Percentiles rank a stretch among this genome's conserved stretches.
Evolutionary conservation across 306 rosid species (phyloP).

Genomic region (Citrullus colocynthis): DNA sequence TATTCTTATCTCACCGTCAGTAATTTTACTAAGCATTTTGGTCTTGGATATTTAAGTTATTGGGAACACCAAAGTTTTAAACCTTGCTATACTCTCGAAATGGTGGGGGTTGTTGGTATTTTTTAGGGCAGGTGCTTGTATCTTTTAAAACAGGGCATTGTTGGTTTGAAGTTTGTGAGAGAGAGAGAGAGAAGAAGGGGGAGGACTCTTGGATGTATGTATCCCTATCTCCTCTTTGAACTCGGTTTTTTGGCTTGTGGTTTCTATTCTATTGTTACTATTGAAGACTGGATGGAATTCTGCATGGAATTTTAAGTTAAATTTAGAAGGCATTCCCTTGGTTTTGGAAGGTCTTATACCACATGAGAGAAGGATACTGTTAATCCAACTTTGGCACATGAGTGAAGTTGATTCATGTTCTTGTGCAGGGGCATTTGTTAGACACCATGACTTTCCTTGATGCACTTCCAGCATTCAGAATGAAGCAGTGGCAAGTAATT

Average conservation of each 20-base stretch:
- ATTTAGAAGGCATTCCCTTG: neutral
- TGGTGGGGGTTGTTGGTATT: too few species aligned
- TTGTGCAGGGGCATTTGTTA: constrained; percentile 50
- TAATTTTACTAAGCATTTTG: neutral
- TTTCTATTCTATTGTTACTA: neutral
- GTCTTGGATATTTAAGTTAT: neutral
- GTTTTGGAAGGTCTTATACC: neutral
- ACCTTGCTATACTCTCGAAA: too few species aligned
- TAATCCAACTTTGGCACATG: neutral
- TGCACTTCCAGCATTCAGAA: constrained; percentile 72
- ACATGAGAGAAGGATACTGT: neutral
- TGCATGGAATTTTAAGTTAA: neutral
- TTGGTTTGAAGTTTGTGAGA: too few species aligned
- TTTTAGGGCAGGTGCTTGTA: too few species aligned
- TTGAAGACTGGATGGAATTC: neutral
- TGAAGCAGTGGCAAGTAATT: constrained; percentile 82
- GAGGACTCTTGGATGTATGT: neutral
- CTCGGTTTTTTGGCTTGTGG: neutral
- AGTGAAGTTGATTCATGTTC: neutral
- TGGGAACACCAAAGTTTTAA: neutral
- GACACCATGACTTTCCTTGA: constrained; percentile 81
- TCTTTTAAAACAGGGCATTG: too few species aligned
- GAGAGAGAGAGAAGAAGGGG: neutral
- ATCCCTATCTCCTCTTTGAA: neutral
- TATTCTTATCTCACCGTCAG: neutral